Evolutionary conservation across 148 eudicot species (phyloP).

Genomic region (Vaccinium vitisidaea): DNA sequence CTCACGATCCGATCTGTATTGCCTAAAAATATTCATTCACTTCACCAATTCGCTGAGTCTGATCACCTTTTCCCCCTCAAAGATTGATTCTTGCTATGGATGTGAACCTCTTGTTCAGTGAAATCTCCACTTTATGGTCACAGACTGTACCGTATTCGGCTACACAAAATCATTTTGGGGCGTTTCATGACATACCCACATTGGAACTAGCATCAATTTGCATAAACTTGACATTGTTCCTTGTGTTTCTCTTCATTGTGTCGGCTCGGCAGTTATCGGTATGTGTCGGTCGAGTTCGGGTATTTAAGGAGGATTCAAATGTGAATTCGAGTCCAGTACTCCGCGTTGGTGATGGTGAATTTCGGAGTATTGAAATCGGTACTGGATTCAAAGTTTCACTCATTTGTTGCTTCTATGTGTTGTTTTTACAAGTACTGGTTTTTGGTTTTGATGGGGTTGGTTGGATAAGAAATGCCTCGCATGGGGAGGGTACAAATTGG

Average conservation of each 20-base stretch:
- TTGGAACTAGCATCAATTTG: slow-evolving; percentile 66
- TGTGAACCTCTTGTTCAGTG: slow-evolving; percentile 32
- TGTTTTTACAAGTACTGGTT: slow-evolving; percentile 62
- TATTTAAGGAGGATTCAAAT: slow-evolving; percentile 54
- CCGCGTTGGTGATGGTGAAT: slow-evolving; percentile 43
- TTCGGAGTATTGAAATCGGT: slow-evolving; percentile 48
- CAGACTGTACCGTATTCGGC: slow-evolving; percentile 17
- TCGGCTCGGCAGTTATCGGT: slow-evolving; percentile 54
- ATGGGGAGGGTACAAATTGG: slow-evolving; percentile 50
- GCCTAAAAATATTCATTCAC: background rate
- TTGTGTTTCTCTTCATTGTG: slow-evolving; percentile 56
- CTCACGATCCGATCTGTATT: slow-evolving; percentile 29
- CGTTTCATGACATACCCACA: slow-evolving; percentile 43
- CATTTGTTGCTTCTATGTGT: slow-evolving; percentile 75
- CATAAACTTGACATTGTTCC: slow-evolving; percentile 64
- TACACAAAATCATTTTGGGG: slow-evolving; percentile 20
- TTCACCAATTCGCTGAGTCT: slow-evolving; percentile 17
- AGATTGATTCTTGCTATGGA: slow-evolving; percentile 30
- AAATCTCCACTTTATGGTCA: slow-evolving; percentile 19
- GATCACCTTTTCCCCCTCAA: slow-evolving; percentile 16
- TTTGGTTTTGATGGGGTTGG: slow-evolving; percentile 69
- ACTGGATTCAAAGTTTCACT: slow-evolving; percentile 52
- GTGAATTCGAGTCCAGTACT: slow-evolving; percentile 36
- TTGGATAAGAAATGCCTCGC: slow-evolving; percentile 47
- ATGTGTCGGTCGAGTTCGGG: slow-evolving; percentile 62